phyloP scores from a whole-genome alignment of 2,329 filamentous ascomycete genomes.

The Colletotrichum agaves region DNA sequence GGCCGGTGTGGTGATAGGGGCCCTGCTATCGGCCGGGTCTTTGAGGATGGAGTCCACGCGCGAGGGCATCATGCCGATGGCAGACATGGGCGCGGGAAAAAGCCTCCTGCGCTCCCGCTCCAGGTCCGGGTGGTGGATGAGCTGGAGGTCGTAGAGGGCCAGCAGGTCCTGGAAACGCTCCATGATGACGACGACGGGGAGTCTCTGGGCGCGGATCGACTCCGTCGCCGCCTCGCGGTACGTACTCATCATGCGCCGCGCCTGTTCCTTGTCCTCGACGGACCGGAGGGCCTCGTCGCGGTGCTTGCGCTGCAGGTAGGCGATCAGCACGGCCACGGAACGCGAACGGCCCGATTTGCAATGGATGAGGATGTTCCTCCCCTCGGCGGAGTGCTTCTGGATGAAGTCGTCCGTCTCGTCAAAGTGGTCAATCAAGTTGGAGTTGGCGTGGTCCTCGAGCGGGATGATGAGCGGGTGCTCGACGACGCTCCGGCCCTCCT shows the following conservation, averaged over 20 bases:
- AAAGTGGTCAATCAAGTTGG: constrained; percentile 20
- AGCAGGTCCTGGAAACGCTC: constrained; percentile 24
- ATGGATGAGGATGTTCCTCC: constrained; percentile 15
- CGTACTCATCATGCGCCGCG: not conserved
- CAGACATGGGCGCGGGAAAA: not conserved
- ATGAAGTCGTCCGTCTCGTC: constrained; percentile 11
- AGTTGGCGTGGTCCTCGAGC: constrained; percentile 27
- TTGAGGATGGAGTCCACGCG: constrained; percentile 14
- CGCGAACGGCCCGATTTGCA: constrained; percentile 22
- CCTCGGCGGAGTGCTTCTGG: not conserved
- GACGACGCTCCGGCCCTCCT: constrained; percentile 3
- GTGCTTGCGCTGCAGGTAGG: constrained; percentile 16
- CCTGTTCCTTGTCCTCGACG: not conserved
- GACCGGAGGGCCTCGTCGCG: not conserved
- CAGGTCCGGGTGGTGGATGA: constrained; percentile 6
- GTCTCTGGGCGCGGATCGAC: constrained; percentile 1
- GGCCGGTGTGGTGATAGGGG: not conserved
- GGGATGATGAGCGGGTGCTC: constrained; percentile 18
- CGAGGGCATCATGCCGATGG: constrained; percentile 7
- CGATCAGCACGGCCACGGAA: constrained; percentile 21
- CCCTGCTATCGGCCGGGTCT: not conserved
- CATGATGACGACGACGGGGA: constrained; percentile 23
- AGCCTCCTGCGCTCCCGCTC: not conserved
- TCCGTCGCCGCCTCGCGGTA: constrained; percentile 11
- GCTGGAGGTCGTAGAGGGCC: constrained; percentile 13